Percentiles rank a stretch among this genome's conserved stretches.
Evolutionary conservation across 345 rosid genomes (phyloP).

Genomic region (Heritiera fomes): DNA sequence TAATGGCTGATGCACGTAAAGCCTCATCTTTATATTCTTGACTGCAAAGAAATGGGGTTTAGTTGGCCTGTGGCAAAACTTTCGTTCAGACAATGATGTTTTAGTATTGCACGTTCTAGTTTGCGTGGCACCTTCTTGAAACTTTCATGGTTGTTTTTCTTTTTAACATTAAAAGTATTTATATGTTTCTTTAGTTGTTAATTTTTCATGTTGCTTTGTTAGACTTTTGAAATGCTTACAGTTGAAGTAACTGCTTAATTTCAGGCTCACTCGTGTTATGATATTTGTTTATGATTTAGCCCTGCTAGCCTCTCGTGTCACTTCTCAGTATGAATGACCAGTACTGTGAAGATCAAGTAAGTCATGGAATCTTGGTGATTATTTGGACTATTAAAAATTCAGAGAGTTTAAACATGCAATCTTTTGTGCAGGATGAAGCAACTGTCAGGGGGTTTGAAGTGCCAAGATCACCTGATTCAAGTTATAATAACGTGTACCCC

Average conservation of each 20-base stretch:
- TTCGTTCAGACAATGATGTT: not conserved
- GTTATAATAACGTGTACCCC: conserved; percentile 74
- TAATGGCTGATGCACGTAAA: not conserved
- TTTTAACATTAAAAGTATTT: not conserved
- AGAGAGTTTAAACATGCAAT: conserved; percentile 11
- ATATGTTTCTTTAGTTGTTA: not conserved
- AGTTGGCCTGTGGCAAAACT: not conserved
- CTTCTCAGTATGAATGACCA: conserved; percentile 60
- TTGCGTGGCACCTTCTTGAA: not conserved
- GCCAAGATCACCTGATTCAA: conserved; percentile 89
- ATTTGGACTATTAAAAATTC: conserved; percentile 7
- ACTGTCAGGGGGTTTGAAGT: conserved; percentile 88
- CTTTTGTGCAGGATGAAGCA: conserved; percentile 59
- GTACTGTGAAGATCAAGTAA: conserved; percentile 50
- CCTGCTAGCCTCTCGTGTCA: conserved; percentile 15
- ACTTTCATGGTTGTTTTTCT: not conserved
- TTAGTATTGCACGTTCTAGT: not conserved
- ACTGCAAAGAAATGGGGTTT: not conserved
- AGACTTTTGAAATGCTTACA: conserved; percentile 17
- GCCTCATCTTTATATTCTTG: not conserved
- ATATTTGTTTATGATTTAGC: conserved; percentile 33
- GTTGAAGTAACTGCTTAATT: not conserved
- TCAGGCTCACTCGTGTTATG: conserved; percentile 27
- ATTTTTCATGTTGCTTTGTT: not conserved
- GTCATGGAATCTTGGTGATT: conserved; percentile 30